Evolutionary conservation across 2,329 filamentous ascomycete species (phyloP).

Genomic region (Ophiostoma novo-ulmi): DNA sequence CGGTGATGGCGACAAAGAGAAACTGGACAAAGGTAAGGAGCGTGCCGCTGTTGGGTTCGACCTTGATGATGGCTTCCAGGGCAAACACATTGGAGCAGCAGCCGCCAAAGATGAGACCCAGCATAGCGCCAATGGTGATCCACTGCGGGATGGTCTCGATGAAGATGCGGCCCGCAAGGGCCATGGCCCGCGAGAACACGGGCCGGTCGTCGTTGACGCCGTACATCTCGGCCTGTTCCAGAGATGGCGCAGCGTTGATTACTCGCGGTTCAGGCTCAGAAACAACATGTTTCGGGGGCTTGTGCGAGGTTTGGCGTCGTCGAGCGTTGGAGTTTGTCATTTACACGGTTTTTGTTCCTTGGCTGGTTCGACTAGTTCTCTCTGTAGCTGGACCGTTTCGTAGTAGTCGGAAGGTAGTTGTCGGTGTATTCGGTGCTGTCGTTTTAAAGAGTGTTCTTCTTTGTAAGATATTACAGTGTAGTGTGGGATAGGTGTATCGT

Average conservation of each 20-base stretch:
- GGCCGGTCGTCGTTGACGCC: slow-evolving; percentile 50
- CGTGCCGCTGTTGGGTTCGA: slow-evolving; percentile 78
- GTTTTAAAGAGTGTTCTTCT: neutral
- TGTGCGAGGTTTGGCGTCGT: slow-evolving; percentile 44
- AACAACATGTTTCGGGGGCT: slow-evolving; percentile 39
- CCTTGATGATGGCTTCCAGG: slow-evolving; percentile 90
- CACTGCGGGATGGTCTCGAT: slow-evolving; percentile 58
- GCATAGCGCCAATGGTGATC: slow-evolving; percentile 62
- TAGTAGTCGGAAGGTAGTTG: neutral
- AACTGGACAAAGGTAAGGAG: slow-evolving; percentile 88
- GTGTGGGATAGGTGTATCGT: neutral
- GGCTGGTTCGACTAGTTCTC: neutral
- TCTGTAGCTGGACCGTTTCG: neutral
- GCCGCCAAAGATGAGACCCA: slow-evolving; percentile 86
- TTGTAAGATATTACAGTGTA: neutral
- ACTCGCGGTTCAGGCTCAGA: slow-evolving; percentile 43
- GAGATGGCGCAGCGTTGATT: slow-evolving; percentile 50
- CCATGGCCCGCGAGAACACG: slow-evolving; percentile 47
- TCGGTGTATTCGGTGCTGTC: neutral
- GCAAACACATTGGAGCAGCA: slow-evolving; percentile 71
- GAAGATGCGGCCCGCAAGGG: slow-evolving; percentile 48
- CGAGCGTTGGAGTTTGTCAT: slow-evolving; percentile 42
- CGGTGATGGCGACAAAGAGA: slow-evolving; percentile 71
- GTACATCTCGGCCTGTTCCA: slow-evolving; percentile 52
- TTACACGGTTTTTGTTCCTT: slow-evolving; percentile 30